These are phyloP conservation scores for Nelumbo lutea DNA, from an alignment of 164 flowering plant species.

Conservation along the genomic window DNA sequence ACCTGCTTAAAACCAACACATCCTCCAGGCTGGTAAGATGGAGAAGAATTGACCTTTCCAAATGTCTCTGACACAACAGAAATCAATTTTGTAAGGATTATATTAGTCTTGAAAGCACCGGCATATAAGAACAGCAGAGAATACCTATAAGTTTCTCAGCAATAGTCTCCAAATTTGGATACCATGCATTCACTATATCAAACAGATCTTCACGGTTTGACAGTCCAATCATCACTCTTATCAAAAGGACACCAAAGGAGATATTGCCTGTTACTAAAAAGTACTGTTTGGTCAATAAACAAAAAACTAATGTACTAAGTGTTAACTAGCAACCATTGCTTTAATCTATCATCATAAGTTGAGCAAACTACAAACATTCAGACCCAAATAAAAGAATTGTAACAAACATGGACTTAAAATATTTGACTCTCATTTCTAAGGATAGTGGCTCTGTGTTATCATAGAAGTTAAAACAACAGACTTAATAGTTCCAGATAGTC, in stretches of 20 bases:
- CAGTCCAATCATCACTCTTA: slow-evolving; percentile 60
- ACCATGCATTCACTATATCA: slow-evolving; percentile 50
- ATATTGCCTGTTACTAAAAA: slow-evolving; percentile 34
- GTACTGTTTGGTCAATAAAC: background rate
- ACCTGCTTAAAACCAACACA: slow-evolving; percentile 38
- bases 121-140: background rate
- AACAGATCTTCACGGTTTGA: slow-evolving; percentile 49
- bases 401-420: too few relatives aligned
- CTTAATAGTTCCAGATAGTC: too few relatives aligned
- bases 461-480: too few relatives aligned
- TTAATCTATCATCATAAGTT: background rate
- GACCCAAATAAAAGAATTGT: too few relatives aligned
- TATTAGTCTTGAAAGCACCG: background rate
- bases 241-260: slow-evolving; percentile 56
- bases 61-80: slow-evolving; percentile 52
- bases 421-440: too few relatives aligned
- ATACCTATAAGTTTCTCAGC: slow-evolving; percentile 60
- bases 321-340: background rate
- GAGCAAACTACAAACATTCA: too few relatives aligned
- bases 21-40: slow-evolving; percentile 26
- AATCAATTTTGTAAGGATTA: background rate
- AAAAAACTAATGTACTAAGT: background rate
- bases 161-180: slow-evolving; percentile 53
- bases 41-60: slow-evolving; percentile 33
- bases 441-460: too few relatives aligned